Percentiles rank a stretch among this genome's conserved stretches.
Conservation (phyloP, 2,329 filamentous ascomycete species). For the Aspergillus pseudonomiae region DNA sequence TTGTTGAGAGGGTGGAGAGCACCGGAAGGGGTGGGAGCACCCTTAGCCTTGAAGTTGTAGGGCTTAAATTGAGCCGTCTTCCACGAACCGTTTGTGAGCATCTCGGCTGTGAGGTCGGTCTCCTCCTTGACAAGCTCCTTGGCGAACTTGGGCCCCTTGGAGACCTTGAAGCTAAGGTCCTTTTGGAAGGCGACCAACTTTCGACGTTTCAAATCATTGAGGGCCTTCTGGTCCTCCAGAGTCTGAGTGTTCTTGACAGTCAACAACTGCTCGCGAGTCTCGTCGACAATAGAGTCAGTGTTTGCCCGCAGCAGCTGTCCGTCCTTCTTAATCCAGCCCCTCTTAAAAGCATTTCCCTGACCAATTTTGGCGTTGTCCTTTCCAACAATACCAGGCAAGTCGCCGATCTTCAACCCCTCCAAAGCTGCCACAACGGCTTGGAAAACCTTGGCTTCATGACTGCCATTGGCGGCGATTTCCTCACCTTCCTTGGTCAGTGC, state of each 20-base stretch:
- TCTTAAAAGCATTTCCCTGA: conserved; percentile 90
- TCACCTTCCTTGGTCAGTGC: conserved; percentile 75
- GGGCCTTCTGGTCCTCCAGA: conserved; percentile 71
- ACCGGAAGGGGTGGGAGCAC: conserved; percentile 52
- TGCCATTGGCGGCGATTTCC: conserved; percentile 72
- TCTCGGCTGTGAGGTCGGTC: conserved; percentile 91
- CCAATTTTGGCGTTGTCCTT: conserved; percentile 65
- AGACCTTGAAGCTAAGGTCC: conserved; percentile 79
- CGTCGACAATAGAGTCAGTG: conserved; percentile 76
- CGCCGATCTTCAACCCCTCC: conserved; percentile 79
- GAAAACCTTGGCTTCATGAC: conserved; percentile 81
- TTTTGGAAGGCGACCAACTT: conserved; percentile 86
- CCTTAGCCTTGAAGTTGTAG: conserved; percentile 75
- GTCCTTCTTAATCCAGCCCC: conserved; percentile 69
- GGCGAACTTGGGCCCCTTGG: conserved; percentile 86
- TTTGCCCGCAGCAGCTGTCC: conserved; percentile 57
- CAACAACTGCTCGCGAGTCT: conserved; percentile 74
- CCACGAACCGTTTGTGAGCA: conserved; percentile 85
- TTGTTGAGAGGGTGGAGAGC: conserved; percentile 73
- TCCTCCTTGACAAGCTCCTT: conserved; percentile 88
- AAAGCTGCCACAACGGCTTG: conserved; percentile 71
- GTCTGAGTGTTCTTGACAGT: conserved; percentile 71
- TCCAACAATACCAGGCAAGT: conserved; percentile 58
- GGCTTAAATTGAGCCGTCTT: conserved; percentile 87
- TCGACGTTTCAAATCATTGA: conserved; percentile 85